These are phyloP conservation scores for Quercus berberidifolia DNA, from an alignment of 306 rosid genomes.

Conservation along the genomic window DNA sequence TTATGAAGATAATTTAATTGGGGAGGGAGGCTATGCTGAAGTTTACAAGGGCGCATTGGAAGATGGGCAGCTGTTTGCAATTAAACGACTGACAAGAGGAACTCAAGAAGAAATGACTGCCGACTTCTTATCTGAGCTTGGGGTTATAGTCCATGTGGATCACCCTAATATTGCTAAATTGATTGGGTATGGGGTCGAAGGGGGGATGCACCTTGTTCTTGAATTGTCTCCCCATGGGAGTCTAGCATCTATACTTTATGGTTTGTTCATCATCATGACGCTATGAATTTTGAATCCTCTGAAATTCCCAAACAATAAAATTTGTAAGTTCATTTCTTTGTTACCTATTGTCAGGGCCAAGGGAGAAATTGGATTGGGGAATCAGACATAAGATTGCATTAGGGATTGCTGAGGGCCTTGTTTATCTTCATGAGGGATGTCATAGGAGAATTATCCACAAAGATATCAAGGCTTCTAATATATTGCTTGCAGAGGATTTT, in stretches of 20 bases:
- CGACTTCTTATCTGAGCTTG: conserved; percentile 97
- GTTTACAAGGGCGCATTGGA: conserved; percentile 79
- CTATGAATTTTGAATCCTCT: conserved; percentile 3
- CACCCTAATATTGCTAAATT: conserved; percentile 90
- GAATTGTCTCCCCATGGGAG: conserved; percentile 94
- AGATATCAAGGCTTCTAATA: conserved; percentile 95
- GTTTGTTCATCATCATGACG: conserved; percentile 35
- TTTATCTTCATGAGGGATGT: conserved; percentile 86
- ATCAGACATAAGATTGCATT: conserved; percentile 64
- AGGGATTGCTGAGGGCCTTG: conserved; percentile 90
- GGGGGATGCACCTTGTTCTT: conserved; percentile 98
- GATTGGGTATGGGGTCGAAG: conserved; percentile 97
- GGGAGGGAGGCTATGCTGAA: conserved; percentile 99
- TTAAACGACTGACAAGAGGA: conserved; percentile 76
- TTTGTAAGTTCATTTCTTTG: conserved; percentile 1
- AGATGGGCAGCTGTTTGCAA: conserved; percentile 74
- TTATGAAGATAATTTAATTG: conserved; percentile 70
- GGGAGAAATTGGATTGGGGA: conserved; percentile 79
- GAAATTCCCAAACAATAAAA: conserved; percentile 7
- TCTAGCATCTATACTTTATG: conserved; percentile 81
- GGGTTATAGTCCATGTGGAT: conserved; percentile 90
- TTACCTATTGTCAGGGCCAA: conserved; percentile 47
- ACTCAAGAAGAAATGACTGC: conserved; percentile 92
- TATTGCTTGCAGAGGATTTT: conserved; percentile 81
- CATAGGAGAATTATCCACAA: conserved; percentile 97